Evolutionary conservation across 306 rosid genomes (phyloP).

Genomic region (Lathyrus sativus): DNA sequence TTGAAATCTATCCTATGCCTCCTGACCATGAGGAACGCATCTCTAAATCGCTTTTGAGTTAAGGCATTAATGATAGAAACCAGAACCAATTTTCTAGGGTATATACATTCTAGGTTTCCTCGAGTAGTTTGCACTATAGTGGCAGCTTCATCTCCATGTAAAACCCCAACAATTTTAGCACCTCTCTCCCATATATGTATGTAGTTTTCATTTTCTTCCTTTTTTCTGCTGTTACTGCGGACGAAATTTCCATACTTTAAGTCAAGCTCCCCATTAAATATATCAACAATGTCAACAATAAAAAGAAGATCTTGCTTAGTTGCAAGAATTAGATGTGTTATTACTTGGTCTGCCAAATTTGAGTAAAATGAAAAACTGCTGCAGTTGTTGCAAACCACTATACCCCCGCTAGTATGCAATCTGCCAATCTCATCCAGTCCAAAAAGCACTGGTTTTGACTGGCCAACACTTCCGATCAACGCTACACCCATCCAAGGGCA

Average conservation of each 20-base stretch:
- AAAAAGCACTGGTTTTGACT: conserved; percentile 59
- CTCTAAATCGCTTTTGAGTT: conserved; percentile 74
- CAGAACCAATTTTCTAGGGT: conserved; percentile 86
- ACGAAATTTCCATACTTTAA: conserved; percentile 57
- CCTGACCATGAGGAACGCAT: conserved; percentile 89
- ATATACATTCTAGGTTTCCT: conserved; percentile 89
- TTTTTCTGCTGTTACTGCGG: conserved; percentile 51
- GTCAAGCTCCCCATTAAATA: conserved; percentile 61
- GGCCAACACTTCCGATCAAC: conserved; percentile 50
- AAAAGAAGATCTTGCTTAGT: conserved; percentile 88
- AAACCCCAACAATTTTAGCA: conserved; percentile 78
- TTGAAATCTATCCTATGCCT: conserved; percentile 96
- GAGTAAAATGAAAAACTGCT: conserved; percentile 84
- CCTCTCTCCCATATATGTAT: conserved; percentile 94
- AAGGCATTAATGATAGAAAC: conserved; percentile 81
- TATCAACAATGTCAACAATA: conserved; percentile 67
- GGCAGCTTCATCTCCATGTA: conserved; percentile 91
- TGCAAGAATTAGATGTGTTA: conserved; percentile 71
- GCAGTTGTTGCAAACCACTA: conserved; percentile 83
- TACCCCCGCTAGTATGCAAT: conserved; percentile 65
- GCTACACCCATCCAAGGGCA: conserved; percentile 87
- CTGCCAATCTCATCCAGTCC: conserved; percentile 87
- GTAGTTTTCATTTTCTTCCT: conserved; percentile 54
- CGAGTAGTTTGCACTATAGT: conserved; percentile 75
- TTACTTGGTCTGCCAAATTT: conserved; percentile 72